Evolutionary conservation across 441 rosid species (phyloP), one percentile per base, ranked within the genome.

Genomic region (Cnidoscolus chayamansa): DNA sequence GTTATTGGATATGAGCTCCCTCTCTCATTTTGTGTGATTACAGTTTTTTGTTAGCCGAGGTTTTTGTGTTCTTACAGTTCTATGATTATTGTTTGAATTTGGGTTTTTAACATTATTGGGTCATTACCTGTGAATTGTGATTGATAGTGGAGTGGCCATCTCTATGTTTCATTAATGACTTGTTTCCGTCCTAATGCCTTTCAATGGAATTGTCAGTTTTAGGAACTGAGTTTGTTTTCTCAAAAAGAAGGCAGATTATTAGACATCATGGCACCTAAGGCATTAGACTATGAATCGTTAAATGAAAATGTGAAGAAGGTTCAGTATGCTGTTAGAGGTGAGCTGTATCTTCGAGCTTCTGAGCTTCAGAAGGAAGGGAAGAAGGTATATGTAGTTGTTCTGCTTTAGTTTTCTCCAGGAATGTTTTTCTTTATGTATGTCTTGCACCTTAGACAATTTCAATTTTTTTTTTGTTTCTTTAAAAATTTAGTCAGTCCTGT

Each of bases 281-380:
- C 88, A 67, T 82, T 94, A 75, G 95, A 89, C 83, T 87, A 88
- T 30, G 97, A 94, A 63, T 57, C 77, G 2, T 72, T 94, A 81
- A 94, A 94, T 67, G 96, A 90, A 78, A 90, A 94, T 58, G 93
- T 94, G 83, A 94, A 94, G 96, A 85, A 92, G 84, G 92, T 89
- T 76, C 94, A 92, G 81, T 90, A 94, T 83, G 97, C 97, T 30
- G 97, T 94, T 0, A 86, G 97, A 82, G 98, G 98, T 8, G 98
- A 94, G 85, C 77, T 94, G 75, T 94, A 94, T 77, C 97, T 94
- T 82, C 94, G 97, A 83, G 98, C 98, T 74, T 89, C 97, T 73
- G 93, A 94, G 89, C 98, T 94, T 82, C 97, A 94, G 74, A 90
- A 90, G 85, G 97, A 92, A 84, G 98, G 97, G 79, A 94, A 94